Conservation (phyloP, 148 eudicot species). For the Rhododendron ferrugineum region DNA sequence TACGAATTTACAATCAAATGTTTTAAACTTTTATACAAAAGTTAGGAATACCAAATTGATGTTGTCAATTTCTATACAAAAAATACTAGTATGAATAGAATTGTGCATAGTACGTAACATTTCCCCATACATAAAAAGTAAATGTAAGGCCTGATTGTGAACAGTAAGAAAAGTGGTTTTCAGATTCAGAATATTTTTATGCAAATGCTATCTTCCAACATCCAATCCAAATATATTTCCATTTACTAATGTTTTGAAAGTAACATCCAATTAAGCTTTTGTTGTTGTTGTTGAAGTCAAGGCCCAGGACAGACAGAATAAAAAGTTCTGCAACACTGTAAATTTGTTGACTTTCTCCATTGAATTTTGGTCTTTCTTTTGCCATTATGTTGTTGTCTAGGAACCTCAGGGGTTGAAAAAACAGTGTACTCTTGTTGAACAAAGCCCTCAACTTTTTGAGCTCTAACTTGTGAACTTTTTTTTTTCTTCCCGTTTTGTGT, state of each 20-base stretch:
- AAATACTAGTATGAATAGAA: not conserved
- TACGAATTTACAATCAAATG: not conserved
- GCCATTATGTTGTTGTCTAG: not conserved
- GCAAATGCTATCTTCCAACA: not conserved
- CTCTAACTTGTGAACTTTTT: too few species aligned
- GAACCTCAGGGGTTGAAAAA: not conserved
- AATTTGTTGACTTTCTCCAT: not conserved
- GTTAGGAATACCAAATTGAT: not conserved
- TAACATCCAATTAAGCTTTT: not conserved
- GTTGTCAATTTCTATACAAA: not conserved
- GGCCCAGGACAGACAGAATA: not conserved
- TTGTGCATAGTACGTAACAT: not conserved
- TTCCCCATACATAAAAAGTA: not conserved
- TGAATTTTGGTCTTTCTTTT: not conserved
- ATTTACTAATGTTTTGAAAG: not conserved
- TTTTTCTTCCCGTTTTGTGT: too few species aligned
- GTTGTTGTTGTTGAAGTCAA: not conserved
- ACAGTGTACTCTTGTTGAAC: not conserved
- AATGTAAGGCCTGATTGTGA: slow-evolving; percentile 4
- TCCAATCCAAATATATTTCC: not conserved
- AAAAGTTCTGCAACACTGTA: not conserved
- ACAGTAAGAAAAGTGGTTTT: slow-evolving; percentile 1
- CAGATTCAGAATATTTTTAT: not conserved
- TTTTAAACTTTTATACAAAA: too few species aligned
- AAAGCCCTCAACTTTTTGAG: not conserved